Base-by-base conservation (phyloP, 31 red algal genomes). In the Pterothamnion heteromorphum region DNA sequence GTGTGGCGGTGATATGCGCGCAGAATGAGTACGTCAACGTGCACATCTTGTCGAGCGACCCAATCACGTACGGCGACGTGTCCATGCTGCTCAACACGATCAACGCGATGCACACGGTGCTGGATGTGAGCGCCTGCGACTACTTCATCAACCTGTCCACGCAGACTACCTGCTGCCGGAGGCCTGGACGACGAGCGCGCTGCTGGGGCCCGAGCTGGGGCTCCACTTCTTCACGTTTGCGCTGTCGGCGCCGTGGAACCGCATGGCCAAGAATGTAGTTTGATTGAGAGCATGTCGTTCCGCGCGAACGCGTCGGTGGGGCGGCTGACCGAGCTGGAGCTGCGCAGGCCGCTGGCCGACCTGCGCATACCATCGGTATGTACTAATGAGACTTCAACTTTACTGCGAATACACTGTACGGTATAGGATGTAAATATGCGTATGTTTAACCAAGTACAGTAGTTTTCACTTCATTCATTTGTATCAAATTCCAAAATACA, bases 131-230 rank as follows among this genome's bases (percentile, higher is more conserved):
- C 26, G 74, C 43, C 0, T 97, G 96, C 94, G 91, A 95, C 74
- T 97, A 93, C 80, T 97, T 93, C 43, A 97, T 97, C 91, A 97
- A 97, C 89, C 82, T 97, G 9, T 90, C 27, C 94, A 91, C n/a
- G 58, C 93, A 20, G 96, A 97, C 58, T 97, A 97, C 57, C 96
- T 94, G 14, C 44, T 97, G 9, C 18, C 95, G 1, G 26, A 72
- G 31, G 89, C 84, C 22, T 30, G 86, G 2, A 89, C 74, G 31
- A 84, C 93, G 74, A 91, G 94, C 41, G 43, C 44, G 3, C 38
- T 96, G 0, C 92, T 96, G 1, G 92, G 89, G 18, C 92, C 43
- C 3, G 44, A 91, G n/a, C 51, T 91, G 3, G 80, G 82, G 1
- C 80, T 93, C 58, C 93, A 96, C 92, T 96, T 92, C 74, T 92